Evolutionary conservation across 2,329 filamentous ascomycete genomes (phyloP).

Genomic region (Ophiostoma tasmaniense): DNA sequence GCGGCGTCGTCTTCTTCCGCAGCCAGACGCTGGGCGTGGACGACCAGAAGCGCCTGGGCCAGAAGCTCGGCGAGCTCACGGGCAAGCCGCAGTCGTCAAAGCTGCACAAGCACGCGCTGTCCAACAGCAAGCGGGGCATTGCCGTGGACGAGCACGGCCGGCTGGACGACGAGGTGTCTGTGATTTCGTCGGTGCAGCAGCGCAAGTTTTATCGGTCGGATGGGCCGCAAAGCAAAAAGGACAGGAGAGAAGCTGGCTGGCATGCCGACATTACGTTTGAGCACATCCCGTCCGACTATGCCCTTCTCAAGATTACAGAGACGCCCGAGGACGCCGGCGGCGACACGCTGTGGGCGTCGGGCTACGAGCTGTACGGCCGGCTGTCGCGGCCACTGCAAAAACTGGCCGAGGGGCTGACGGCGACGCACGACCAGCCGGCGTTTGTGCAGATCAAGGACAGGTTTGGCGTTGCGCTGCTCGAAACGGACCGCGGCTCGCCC

Average conservation of each 20-base stretch:
- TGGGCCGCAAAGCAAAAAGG: no score
- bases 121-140: slow-evolving; percentile 38
- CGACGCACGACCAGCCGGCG: neutral
- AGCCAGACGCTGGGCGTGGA: slow-evolving; percentile 47
- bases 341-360: slow-evolving; percentile 56
- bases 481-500: neutral
- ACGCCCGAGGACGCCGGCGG: slow-evolving; percentile 36
- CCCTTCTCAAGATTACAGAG: slow-evolving; percentile 36
- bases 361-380: slow-evolving; percentile 53
- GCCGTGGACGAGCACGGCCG: slow-evolving; percentile 36
- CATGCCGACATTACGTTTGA: neutral
- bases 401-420: slow-evolving; percentile 21
- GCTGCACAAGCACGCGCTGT: slow-evolving; percentile 39
- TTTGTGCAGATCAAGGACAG: neutral
- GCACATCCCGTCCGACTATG: slow-evolving; percentile 18
- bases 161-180: slow-evolving; percentile 40
- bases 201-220: slow-evolving; percentile 24
- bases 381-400: slow-evolving; percentile 24
- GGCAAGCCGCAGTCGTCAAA: slow-evolving; percentile 36
- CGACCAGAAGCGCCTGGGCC: slow-evolving; percentile 43
- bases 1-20: slow-evolving; percentile 59
- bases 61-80: slow-evolving; percentile 38
- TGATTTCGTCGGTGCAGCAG: slow-evolving; percentile 38
- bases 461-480: neutral
- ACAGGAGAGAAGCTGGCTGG: neutral